Conservation (phyloP, 768 basidiomycete species). For the Hemileccinum impolitum region DNA sequence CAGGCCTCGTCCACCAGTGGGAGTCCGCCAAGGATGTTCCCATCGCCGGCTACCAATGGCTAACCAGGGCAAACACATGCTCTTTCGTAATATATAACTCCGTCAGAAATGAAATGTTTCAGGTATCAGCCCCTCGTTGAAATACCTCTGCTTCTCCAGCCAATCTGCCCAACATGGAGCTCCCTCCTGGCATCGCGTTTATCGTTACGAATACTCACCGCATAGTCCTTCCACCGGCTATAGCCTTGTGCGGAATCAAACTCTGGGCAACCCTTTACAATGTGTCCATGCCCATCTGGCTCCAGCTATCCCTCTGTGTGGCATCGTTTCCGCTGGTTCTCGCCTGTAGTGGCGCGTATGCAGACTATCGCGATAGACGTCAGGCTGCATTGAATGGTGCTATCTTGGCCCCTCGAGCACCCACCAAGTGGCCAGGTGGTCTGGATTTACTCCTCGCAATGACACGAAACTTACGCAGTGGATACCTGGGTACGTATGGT, state of each 20-base stretch:
- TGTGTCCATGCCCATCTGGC: constrained; percentile 13
- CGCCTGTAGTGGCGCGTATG: constrained; percentile 9
- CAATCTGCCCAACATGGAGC: constrained; percentile 18
- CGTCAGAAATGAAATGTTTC: not conserved
- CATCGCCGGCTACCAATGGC: not conserved
- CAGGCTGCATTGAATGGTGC: constrained; percentile 25
- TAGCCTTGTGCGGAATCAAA: constrained; percentile 14
- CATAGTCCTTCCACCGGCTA: constrained; percentile 15
- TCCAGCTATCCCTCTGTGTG: constrained; percentile 13
- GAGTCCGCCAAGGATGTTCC: not conserved
- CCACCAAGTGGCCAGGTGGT: constrained; percentile 35
- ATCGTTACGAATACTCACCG: constrained; percentile 25
- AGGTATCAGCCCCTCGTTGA: not conserved
- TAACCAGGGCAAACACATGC: constrained; percentile 8
- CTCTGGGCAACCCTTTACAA: constrained; percentile 9
- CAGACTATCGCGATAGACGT: constrained; percentile 11
- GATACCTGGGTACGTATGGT: constrained; percentile 28
- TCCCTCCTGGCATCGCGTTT: constrained; percentile 34
- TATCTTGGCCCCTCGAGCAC: constrained; percentile 31
- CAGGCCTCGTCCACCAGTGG: too few relatives aligned
- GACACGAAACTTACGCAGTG: constrained; percentile 22
- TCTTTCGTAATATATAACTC: constrained; percentile 6
- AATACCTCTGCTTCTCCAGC: not conserved
- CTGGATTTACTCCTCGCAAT: constrained; percentile 30
- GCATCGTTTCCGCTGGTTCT: constrained; percentile 26